Conservation (phyloP, 148 eudicot genomes). For the Amaranthus hypochondriacus region DNA sequence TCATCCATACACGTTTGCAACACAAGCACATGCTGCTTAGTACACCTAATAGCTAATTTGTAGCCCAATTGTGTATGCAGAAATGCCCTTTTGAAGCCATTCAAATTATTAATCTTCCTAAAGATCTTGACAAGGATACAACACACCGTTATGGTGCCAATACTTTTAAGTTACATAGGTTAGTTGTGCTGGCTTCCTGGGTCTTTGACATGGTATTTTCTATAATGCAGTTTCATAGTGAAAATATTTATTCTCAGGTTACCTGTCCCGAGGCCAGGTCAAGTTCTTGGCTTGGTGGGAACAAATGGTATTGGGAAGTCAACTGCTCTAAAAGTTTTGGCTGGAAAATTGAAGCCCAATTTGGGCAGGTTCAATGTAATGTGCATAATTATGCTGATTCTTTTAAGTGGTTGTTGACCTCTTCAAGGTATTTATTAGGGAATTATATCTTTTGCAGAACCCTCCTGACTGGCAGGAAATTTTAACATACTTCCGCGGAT, state of each 20-base stretch:
- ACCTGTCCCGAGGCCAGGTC: constrained; percentile 98
- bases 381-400: neutral
- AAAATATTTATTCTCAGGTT: constrained; percentile 44
- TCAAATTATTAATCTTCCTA: constrained; percentile 91
- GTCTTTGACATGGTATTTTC: neutral
- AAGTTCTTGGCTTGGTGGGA: constrained; percentile 99
- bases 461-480: constrained; percentile 98
- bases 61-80: constrained; percentile 37
- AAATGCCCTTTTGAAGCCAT: constrained; percentile 99
- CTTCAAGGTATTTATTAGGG: constrained; percentile 6
- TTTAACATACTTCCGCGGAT: constrained; percentile 77
- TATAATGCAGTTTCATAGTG: neutral
- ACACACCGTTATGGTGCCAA: constrained; percentile 98
- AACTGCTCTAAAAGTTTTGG: constrained; percentile 95
- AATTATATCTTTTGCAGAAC: constrained; percentile 45
- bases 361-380: constrained; percentile 83
- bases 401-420: neutral
- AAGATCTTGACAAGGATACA: constrained; percentile 91
- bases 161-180: constrained; percentile 96
- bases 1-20: neutral
- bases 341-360: constrained; percentile 95
- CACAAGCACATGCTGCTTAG: neutral
- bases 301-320: constrained; percentile 99
- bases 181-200: constrained; percentile 5
- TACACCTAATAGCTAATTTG: constrained; percentile 3